Percentiles rank a stretch among this genome's conserved stretches.
Conservation (phyloP, 345 rosid species). For the Arabidopsis arenosa region DNA sequence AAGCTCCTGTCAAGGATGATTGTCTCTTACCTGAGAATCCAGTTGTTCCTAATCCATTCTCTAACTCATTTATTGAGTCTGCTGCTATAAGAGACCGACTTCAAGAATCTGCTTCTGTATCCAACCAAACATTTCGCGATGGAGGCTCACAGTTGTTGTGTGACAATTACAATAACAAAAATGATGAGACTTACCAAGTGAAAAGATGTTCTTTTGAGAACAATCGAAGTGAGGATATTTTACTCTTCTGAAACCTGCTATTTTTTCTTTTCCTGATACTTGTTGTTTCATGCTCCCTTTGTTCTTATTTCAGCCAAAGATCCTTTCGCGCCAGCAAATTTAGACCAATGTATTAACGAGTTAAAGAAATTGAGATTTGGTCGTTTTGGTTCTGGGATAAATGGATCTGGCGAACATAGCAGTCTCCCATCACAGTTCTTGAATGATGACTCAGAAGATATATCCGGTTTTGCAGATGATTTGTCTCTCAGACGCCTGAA, state of each 20-base stretch:
- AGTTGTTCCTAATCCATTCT: not conserved
- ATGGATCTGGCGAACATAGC: not conserved
- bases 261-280: not conserved
- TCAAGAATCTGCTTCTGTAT: conserved; percentile 52
- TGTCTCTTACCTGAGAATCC: conserved; percentile 56
- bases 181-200: conserved; percentile 43
- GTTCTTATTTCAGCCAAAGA: conserved; percentile 11
- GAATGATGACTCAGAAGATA: conserved; percentile 46
- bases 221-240: conserved; percentile 50
- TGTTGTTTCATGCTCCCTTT: conserved; percentile 6
- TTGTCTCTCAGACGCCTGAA: not conserved
- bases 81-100: conserved; percentile 52
- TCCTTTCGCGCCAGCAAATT: not conserved
- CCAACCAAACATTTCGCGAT: conserved; percentile 54
- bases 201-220: conserved; percentile 62
- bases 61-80: conserved; percentile 54
- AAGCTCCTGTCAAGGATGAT: conserved; percentile 50
- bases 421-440: conserved; percentile 52
- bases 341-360: not conserved
- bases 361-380: conserved; percentile 63
- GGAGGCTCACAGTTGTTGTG: conserved; percentile 52
- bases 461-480: conserved; percentile 45
- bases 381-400: conserved; percentile 55
- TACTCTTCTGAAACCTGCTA: not conserved
- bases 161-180: conserved; percentile 57